Percentiles rank a stretch among this genome's conserved stretches.
phyloP scores from a whole-genome alignment of 495 filamentous ascomycete species.

The Letharia lupina region DNA sequence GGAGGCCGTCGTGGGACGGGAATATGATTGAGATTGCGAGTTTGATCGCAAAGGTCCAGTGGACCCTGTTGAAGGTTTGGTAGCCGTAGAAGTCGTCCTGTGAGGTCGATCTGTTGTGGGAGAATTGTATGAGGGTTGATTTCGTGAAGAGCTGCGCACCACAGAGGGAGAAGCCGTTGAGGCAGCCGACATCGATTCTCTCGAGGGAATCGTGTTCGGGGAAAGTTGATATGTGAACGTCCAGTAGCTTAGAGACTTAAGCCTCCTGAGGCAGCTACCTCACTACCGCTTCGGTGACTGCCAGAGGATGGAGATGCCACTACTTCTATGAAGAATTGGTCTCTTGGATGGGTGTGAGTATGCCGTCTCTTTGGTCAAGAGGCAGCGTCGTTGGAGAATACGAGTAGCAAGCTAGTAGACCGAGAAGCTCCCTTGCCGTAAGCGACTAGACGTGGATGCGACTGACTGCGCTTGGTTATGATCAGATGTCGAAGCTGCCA shows the following conservation, averaged over 20 bases:
- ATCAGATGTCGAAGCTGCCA: background rate
- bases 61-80: constrained; percentile 31
- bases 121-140: constrained; percentile 23
- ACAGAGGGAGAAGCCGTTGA: constrained; percentile 23
- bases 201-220: background rate
- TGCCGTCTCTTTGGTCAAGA: background rate
- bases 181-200: constrained; percentile 20
- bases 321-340: background rate
- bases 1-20: constrained; percentile 40
- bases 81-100: constrained; percentile 47
- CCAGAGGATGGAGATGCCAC: background rate
- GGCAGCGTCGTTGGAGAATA: background rate
- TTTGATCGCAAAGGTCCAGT: constrained; percentile 34
- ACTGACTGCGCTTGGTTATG: background rate
- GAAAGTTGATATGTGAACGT: background rate
- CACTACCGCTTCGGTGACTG: background rate
- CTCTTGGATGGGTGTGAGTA: background rate
- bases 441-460: background rate
- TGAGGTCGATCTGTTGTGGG: constrained; percentile 46
- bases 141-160: constrained; percentile 24
- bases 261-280: background rate
- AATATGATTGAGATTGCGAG: constrained; percentile 45
- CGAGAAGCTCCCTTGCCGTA: constrained; percentile 1
- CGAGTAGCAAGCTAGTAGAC: background rate
- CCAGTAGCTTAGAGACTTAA: background rate